Percentiles rank a stretch among this genome's conserved stretches.
Evolutionary conservation across 1,139 yeast species (phyloP).

Genomic region (Pichia sp.): DNA sequence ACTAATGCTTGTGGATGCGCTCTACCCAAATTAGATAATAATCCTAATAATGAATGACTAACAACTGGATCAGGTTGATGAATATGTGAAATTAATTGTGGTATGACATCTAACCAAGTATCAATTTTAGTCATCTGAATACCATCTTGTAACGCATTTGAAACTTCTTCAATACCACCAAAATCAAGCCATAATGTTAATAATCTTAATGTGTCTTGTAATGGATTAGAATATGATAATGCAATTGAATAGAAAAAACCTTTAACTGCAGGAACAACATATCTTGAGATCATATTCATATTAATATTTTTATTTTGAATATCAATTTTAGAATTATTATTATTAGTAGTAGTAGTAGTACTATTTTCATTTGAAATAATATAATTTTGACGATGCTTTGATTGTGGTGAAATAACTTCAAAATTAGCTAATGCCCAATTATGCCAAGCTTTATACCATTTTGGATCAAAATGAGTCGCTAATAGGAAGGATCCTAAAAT

Average conservation of each 20-base stretch:
- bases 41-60: conserved; percentile 69
- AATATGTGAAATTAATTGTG: conserved; percentile 92
- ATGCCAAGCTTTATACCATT: conserved; percentile 99
- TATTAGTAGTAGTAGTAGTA: background rate
- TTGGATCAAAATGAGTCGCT: conserved; percentile 89
- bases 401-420: conserved; percentile 72
- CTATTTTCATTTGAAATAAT: conserved; percentile 6
- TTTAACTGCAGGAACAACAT: conserved; percentile 88
- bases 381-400: conserved; percentile 20
- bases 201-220: conserved; percentile 87
- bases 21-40: conserved; percentile 82
- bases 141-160: conserved; percentile 87
- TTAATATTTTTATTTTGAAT: conserved; percentile 22
- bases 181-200: conserved; percentile 92
- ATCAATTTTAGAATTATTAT: too few relatives aligned
- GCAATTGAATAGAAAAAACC: conserved; percentile 96
- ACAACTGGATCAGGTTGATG: conserved; percentile 91
- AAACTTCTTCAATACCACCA: conserved; percentile 90
- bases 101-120: conserved; percentile 92
- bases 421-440: conserved; percentile 98
- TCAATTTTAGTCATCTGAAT: conserved; percentile 84
- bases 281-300: conserved; percentile 47
- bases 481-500: conserved; percentile 86
- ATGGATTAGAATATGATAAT: conserved; percentile 74
- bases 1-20: conserved; percentile 97